These are phyloP conservation scores for Kodamaea alishanica DNA, from an alignment of 1,139 yeast genomes.

Conservation along the genomic window DNA sequence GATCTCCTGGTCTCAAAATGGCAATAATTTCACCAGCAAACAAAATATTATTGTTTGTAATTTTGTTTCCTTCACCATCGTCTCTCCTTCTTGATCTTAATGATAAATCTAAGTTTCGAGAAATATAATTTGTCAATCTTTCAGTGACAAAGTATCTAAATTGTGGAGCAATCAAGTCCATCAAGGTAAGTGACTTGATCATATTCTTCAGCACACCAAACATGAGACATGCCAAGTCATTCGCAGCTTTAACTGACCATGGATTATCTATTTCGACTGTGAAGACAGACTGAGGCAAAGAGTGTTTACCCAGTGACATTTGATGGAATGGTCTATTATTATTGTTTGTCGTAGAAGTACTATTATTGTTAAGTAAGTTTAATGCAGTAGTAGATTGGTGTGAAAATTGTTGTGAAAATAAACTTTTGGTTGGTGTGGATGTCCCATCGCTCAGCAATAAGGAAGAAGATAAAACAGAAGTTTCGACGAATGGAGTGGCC, in stretches of 20 bases:
- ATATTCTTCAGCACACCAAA: slow-evolving; percentile 75
- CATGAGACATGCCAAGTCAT: slow-evolving; percentile 83
- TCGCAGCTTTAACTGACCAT: slow-evolving; percentile 78
- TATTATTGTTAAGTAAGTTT: slow-evolving; percentile 18
- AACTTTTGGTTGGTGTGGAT: slow-evolving; percentile 13
- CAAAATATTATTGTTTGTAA: slow-evolving; percentile 37
- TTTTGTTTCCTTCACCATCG: slow-evolving; percentile 5
- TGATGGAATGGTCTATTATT: slow-evolving; percentile 53
- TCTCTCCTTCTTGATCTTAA: slow-evolving; percentile 9
- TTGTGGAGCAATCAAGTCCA: slow-evolving; percentile 76
- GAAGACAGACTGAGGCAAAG: slow-evolving; percentile 77
- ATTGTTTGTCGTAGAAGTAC: slow-evolving; percentile 13
- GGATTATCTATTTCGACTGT: slow-evolving; percentile 77
- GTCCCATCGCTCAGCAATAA: slow-evolving; percentile 20
- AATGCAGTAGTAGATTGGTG: slow-evolving; percentile 30
- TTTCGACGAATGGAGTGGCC: slow-evolving; percentile 72
- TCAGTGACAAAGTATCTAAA: slow-evolving; percentile 64
- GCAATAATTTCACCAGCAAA: slow-evolving; percentile 59
- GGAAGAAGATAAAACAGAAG: slow-evolving; percentile 43
- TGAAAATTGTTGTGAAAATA: slow-evolving; percentile 19
- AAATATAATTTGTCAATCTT: slow-evolving; percentile 39
- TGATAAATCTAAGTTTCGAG: slow-evolving; percentile 15
- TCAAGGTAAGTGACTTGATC: slow-evolving; percentile 57
- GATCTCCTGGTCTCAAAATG: slow-evolving; percentile 47
- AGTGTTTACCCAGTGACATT: slow-evolving; percentile 60